Percentiles rank a stretch among this genome's conserved stretches.
These are phyloP conservation scores for Pythium dissotocum DNA, from an alignment of 352 stramenopile species.

Conservation along the genomic window DNA sequence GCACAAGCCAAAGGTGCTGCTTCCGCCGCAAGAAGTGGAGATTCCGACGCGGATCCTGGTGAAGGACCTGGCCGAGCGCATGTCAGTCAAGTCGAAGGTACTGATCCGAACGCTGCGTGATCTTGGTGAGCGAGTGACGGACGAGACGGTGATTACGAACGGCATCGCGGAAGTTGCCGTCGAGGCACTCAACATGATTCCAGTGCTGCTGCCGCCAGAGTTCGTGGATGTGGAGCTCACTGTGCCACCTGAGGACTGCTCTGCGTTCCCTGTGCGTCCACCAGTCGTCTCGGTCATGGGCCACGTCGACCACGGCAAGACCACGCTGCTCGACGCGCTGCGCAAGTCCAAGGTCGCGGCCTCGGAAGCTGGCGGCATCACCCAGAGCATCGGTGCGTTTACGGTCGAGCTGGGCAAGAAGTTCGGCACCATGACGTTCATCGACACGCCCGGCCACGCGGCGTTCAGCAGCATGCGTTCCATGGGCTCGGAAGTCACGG, in stretches of 20 bases:
- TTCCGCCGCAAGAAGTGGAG: slow-evolving; percentile 71
- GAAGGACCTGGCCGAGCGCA: slow-evolving; percentile 78
- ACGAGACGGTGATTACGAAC: slow-evolving; percentile 71
- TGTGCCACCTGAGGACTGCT: slow-evolving; percentile 59
- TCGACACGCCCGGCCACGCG: slow-evolving; percentile 99
- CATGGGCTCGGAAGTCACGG: slow-evolving; percentile 96
- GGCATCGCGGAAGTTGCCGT: slow-evolving; percentile 83
- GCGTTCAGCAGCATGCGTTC: slow-evolving; percentile 98
- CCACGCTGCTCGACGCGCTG: slow-evolving; percentile 96
- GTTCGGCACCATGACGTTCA: slow-evolving; percentile 91
- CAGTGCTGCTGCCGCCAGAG: slow-evolving; percentile 74
- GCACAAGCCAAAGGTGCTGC: slow-evolving; percentile 35
- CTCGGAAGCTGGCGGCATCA: slow-evolving; percentile 98
- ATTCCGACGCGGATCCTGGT: slow-evolving; percentile 74
- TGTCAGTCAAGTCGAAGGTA: slow-evolving; percentile 74
- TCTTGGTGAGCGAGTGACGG: slow-evolving; percentile 68
- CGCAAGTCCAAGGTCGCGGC: slow-evolving; percentile 91
- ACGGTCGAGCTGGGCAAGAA: slow-evolving; percentile 93
- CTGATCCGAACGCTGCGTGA: slow-evolving; percentile 66
- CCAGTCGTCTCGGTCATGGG: slow-evolving; percentile 99
- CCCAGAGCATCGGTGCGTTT: slow-evolving; percentile 97
- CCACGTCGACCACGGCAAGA: slow-evolving; percentile 99
- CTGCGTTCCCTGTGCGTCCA: slow-evolving; percentile 59
- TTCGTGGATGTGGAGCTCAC: slow-evolving; percentile 84
- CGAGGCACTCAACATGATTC: slow-evolving; percentile 86